Evolutionary conservation across 2,329 filamentous ascomycete genomes (phyloP), one percentile per base, ranked within the genome.

Genomic region (Sporothrix protearum): DNA sequence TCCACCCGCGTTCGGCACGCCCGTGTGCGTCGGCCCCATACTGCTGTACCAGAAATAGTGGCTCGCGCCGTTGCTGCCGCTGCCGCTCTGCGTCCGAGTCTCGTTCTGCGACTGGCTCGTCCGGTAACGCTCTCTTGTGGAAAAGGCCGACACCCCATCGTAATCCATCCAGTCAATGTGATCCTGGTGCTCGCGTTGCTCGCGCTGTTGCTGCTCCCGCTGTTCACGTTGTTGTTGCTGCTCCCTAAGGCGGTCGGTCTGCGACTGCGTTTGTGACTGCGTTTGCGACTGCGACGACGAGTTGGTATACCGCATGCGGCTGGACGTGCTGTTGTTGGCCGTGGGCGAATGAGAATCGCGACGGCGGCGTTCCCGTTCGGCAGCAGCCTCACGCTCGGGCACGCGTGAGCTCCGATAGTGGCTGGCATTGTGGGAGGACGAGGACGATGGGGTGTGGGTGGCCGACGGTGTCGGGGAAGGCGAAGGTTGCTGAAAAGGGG

Each of bases 291-390:
- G 12, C 22, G 49, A 53, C 49, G 49, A 53, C 22, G 49, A 28
- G 7, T 16, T 25, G 8, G 22, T 53, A 14, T 16, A 47, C 42
- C 42, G 42, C 42, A 47, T 47, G 42, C 42, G 42, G 6, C 8
- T 53, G 69, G 3, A 36, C 53, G 4, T 45, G 9, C 30, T 51
- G 55, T 36, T 57, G 19, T 49, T 69, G 6, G 70, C 68, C 14
- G 53, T 66, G 12, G 73, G 73, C 42, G 74, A 75, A 53, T 74
- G 74, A 5, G 74, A 75, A 55, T 74, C 71, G 42, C 74, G 72
- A 3, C 74, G 74, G 5, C 73, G 74, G 22, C 70, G 71, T 9
- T 73, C 73, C 14, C 72, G 66, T 45, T 73, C 73, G 14, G 64
- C 57, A 9, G 72, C 49, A 6, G 61, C 59, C 5, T 67, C 53